Base-by-base conservation (phyloP, 73 alveolate genomes). In the Symbiodinium pilosum region DNA sequence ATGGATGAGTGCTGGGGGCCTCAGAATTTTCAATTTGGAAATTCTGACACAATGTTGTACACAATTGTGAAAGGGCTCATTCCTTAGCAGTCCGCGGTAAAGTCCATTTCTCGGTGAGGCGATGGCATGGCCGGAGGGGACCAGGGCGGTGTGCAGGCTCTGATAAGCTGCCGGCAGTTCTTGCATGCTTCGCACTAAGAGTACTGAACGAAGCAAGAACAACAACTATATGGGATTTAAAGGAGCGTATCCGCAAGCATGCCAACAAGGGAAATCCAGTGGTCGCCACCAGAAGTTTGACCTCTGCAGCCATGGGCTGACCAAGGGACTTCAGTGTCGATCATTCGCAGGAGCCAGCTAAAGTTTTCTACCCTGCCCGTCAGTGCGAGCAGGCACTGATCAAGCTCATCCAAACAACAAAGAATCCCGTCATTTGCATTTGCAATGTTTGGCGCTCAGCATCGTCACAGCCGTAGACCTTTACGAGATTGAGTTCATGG, bases 81-180 rank as follows among this genome's bases (percentile, higher is more conserved):
- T n/a, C n/a, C n/a, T n/a, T n/a, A n/a, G n/a, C 71, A 47, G 16
- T 12, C 4, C 32, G 26, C 73, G 73, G 73, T 24, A 54, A 54
- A 30, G 32, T 54, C 73, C 73, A 16, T 24, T 51, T 11, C 73
- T 54, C 73, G n/a, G n/a, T 54, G 73, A 64, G 81, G 81, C 41
- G 81, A 64, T 69, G 99, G 99, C 47, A 99, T 99, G 99, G 99
- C 99, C 39, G 99, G 99, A 14, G 99, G 99, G 32, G 99, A 99
- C 94, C 94, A 99, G 86, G 99, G 99, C 9, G 99, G 99, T 36
- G 98, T 99, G 18, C 93, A 99, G 30, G 99, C 99, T 21, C 73
- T 54, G 64, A 47, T n/a, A n/a, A n/a, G n/a, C n/a, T n/a, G n/a
- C n/a, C n/a, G n/a, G n/a, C n/a, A n/a, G n/a, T n/a, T n/a, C n/a